A percentile compares a stretch with the other conserved stretches of the same genome.
These are phyloP conservation scores for Taiozyma sp. DNA, from an alignment of 1,139 yeast species.

Conservation along the genomic window DNA sequence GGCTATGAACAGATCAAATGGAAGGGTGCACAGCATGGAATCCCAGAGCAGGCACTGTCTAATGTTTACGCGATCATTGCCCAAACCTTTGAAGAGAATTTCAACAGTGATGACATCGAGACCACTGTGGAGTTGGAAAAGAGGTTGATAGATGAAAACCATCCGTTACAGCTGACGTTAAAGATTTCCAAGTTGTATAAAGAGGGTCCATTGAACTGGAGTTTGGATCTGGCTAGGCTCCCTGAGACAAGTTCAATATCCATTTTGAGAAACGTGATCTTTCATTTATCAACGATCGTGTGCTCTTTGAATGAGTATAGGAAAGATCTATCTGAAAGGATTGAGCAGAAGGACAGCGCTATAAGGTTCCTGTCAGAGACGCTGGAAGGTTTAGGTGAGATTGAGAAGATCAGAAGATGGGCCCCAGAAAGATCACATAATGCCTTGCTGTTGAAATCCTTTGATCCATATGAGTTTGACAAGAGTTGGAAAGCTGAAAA, in stretches of 20 bases:
- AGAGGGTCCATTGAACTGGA: constrained; percentile 16
- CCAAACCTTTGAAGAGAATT: constrained; percentile 12
- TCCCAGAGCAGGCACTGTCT: constrained; percentile 9
- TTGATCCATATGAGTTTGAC: constrained; percentile 13
- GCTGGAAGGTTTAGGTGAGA: constrained; percentile 22
- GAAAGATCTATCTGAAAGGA: constrained; percentile 12
- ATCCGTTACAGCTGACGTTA: constrained; percentile 15
- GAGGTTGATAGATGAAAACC: constrained; percentile 14
- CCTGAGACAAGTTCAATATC: constrained; percentile 20
- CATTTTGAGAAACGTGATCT: constrained; percentile 16
- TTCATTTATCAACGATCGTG: constrained; percentile 18
- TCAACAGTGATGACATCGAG: constrained; percentile 7
- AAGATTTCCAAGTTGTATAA: constrained; percentile 8
- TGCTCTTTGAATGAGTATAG: constrained; percentile 17
- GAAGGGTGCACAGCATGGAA: constrained; percentile 15
- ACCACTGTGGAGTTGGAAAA: constrained; percentile 7
- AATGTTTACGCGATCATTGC: constrained; percentile 7
- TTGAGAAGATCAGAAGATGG: constrained; percentile 23
- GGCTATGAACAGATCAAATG: constrained; percentile 12
- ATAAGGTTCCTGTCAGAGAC: constrained; percentile 23
- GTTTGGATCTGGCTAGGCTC: constrained; percentile 14
- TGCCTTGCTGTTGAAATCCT: constrained; percentile 10
- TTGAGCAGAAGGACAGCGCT: constrained; percentile 19
- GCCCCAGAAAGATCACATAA: constrained; percentile 26
- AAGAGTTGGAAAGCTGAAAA: constrained; percentile 14